Evolutionary conservation across 1,284 basidiomycete genomes (phyloP), one percentile per base, ranked within the genome.

Genomic region (Bondarzewia mesenterica): DNA sequence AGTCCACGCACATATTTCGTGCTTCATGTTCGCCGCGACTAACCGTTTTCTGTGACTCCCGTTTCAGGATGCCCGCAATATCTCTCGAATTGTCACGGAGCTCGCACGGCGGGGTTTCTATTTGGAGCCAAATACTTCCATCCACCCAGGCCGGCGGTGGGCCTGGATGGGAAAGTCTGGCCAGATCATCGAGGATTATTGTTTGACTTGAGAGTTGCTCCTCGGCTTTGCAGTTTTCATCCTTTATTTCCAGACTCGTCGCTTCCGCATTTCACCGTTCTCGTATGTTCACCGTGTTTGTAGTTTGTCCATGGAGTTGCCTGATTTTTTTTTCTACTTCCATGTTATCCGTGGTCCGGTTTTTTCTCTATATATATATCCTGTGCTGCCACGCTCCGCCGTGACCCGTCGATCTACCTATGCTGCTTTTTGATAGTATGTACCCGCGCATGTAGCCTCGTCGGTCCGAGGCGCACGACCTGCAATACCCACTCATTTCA

Each of bases 61-160:
- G 10, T 32, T 18, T 40, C 59, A 93, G 90, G 93, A 96, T 65
- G 78, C 89, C 25, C 83, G 86, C 14, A 95, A 95, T 61, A 79
- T 95, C 47, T 75, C 85, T 15, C 78, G 88, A 21, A 82, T 96
- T 50, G 64, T 94, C 35, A 68, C 76, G 42, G 87, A 87, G 57
- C 75, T 94, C 16, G 85, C 82, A 4, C 69, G 76, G 44, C 74
- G 79, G 46, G 80, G 82, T 35, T 71, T 86, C 26, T 66, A 73
- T 48, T 71, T 95, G 50, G 72, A 79, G 53, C 78, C 88, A 21
- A 96, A 94, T 59, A 82, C 80, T 1, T 57, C 66, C 16, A 78
- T 93, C 50, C 77, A 81, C 53, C 77, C 80, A 22, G 75, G 78
- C 48, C 73, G 77, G 48, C 75, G 82, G 48, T 91, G 87, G 88